phyloP scores from a whole-genome alignment of 164 flowering plant genomes.

The Vitis vinifera region ASM3070453v1 NC_081815.1:5945501-5946000 shows the following conservation, averaged over 20 bases:
- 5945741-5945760: not conserved
- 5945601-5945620: not conserved
- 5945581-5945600: too few species aligned
- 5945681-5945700: conserved; percentile 99
- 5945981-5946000: conserved; percentile 97
- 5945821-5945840: conserved; percentile 96
- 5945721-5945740: not conserved
- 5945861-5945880: conserved; percentile 88
- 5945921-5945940: not conserved
- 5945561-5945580: too few species aligned
- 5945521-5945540: not conserved
- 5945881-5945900: conserved; percentile 6
- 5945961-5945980: conserved; percentile 4
- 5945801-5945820: conserved; percentile 66
- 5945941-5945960: not conserved
- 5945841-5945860: conserved; percentile 99
- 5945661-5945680: conserved; percentile 92
- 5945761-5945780: not conserved
- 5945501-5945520: conserved; percentile 29
- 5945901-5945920: not conserved
- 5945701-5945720: conserved; percentile 64
- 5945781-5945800: conserved; percentile 1
- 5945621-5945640: conserved; percentile 85
- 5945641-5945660: conserved; percentile 92
- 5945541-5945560: too few species aligned